Evolutionary conservation across 352 stramenopile species (phyloP).

Genomic region (Peronospora destructor): DNA sequence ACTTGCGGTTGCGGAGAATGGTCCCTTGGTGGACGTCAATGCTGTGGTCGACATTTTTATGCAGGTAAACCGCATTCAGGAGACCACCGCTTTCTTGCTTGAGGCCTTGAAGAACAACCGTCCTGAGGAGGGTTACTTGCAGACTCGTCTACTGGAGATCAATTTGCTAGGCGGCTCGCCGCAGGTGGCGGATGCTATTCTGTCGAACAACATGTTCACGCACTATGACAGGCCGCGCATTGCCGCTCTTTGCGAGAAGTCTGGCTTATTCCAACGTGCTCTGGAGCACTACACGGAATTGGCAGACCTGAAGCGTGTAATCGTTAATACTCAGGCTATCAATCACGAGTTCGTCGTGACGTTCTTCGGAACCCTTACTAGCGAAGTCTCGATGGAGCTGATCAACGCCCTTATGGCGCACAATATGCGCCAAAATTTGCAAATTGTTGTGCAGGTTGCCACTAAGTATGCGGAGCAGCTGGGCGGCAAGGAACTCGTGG

Average conservation of each 20-base stretch:
- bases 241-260: slow-evolving; percentile 97
- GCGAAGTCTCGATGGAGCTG: slow-evolving; percentile 95
- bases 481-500: slow-evolving; percentile 91
- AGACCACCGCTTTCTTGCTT: slow-evolving; percentile 99
- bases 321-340: slow-evolving; percentile 89
- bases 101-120: slow-evolving; percentile 99
- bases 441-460: slow-evolving; percentile 98
- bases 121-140: slow-evolving; percentile 97
- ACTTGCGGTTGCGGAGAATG: slow-evolving; percentile 92
- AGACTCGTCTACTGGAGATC: slow-evolving; percentile 99
- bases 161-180: slow-evolving; percentile 98
- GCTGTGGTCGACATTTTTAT: slow-evolving; percentile 99
- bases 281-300: slow-evolving; percentile 99
- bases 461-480: slow-evolving; percentile 93
- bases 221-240: slow-evolving; percentile 98
- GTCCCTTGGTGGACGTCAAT: slow-evolving; percentile 96
- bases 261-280: slow-evolving; percentile 96
- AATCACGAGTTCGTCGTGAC: slow-evolving; percentile 97
- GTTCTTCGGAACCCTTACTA: slow-evolving; percentile 98
- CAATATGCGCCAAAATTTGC: slow-evolving; percentile 96
- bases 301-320: slow-evolving; percentile 93
- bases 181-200: slow-evolving; percentile 98
- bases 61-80: slow-evolving; percentile 97
- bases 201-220: slow-evolving; percentile 98
- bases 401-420: slow-evolving; percentile 98